Base-by-base conservation (phyloP, 2,329 filamentous ascomycete genomes). In the Scleromitrula shiraiana region DNA sequence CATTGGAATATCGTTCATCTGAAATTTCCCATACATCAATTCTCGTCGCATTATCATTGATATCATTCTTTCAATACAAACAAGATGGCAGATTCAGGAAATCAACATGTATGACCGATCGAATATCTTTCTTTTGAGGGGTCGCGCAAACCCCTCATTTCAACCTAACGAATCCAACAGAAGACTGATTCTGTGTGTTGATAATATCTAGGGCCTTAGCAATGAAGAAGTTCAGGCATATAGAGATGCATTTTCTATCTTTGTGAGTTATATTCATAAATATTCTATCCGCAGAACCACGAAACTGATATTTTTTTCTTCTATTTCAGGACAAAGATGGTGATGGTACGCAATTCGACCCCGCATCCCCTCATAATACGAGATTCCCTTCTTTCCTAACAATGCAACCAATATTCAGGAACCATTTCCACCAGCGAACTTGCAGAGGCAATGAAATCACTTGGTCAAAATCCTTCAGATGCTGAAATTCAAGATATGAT, bases 401-500 rank as follows among this genome's bases (percentile, higher is more conserved):
- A 32, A n/a, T 19, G 5, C 26, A 20, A 15, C 12, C 20, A 40
- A 40, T 9, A 41, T n/a, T 1, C 12, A 49, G 46, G 46, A 44
- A 38, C 33, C 24, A 49, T 49, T 5, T 44, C 40, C 7, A 49
- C 33, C 9, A 10, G 17, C 26, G 46, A 49, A 23, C 46, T 49
- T 27, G 46, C 40, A 26, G 40, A 44, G 26, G 41, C 41, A 12
- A 45, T 49, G 46, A 49, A 49, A 15, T 44, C 40, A 22, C 36
- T 49, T 20, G 46, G 46, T 24, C 46, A 44, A 26, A 45, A 49
- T 24, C 40, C 41, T 38, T 44, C 39, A 20, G 46, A 49, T 38
- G 46, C 41, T 2, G 46, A 49, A 33, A 49, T 49, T 26, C 40
- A 49, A 26, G 46, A 49, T 15, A 49, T 49, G 46, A 45, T 49